phyloP scores from a whole-genome alignment of 208 protist genomes.

The Leishmania arabica region DNA sequence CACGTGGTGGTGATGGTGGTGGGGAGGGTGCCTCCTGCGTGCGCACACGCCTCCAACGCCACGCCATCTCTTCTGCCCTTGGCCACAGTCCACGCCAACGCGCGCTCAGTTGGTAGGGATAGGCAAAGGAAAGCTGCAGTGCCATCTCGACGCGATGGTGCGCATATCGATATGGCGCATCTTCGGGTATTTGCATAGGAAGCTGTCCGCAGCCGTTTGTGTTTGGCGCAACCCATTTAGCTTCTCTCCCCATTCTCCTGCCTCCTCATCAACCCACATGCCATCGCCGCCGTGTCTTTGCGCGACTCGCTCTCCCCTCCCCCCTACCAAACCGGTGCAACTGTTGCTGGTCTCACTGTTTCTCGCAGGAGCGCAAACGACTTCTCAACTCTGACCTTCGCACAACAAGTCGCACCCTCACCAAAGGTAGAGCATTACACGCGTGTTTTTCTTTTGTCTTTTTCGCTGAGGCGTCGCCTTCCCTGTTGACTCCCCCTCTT shows the following conservation, averaged over 20 bases:
- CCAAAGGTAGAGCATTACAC: background rate
- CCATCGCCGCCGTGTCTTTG: background rate
- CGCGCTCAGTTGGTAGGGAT: background rate
- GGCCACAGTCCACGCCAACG: background rate
- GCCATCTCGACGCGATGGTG: background rate
- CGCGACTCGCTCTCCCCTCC: background rate
- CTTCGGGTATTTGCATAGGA: background rate
- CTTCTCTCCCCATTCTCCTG: background rate
- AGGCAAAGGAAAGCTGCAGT: background rate
- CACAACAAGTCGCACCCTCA: background rate
- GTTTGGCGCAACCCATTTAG: background rate
- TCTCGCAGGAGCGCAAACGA: background rate
- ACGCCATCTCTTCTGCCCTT: background rate
- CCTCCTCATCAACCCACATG: no score
- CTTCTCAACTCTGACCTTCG: background rate
- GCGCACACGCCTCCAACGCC: background rate
- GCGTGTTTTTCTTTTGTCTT: background rate
- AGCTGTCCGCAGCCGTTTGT: background rate
- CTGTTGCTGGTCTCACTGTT: background rate
- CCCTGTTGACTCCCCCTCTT: background rate
- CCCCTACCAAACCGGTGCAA: background rate
- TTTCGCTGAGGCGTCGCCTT: background rate
- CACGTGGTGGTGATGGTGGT: background rate
- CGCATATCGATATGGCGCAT: background rate
- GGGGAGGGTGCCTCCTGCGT: background rate